A percentile compares a stretch with the other conserved stretches of the same genome.
These are phyloP conservation scores for Luvunga scandens DNA, from an alignment of 345 rosid species.

Conservation along the genomic window DNA sequence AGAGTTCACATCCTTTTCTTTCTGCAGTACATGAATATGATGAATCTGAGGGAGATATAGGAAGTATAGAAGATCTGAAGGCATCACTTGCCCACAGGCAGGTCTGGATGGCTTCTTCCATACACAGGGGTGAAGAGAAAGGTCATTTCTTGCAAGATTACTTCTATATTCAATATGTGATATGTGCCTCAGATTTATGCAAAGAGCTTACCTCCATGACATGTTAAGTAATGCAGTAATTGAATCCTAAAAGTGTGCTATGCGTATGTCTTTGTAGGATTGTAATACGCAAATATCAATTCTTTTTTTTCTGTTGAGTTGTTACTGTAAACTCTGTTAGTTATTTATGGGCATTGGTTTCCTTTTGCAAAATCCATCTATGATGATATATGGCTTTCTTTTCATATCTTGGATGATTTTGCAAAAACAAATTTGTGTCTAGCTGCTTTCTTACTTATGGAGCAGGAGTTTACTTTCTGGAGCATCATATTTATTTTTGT, in stretches of 20 bases:
- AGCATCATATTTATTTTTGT: background rate
- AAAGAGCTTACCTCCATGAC: background rate
- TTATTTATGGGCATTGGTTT: background rate
- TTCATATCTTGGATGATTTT: background rate
- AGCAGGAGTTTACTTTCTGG: background rate
- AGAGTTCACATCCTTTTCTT: slow-evolving; percentile 7
- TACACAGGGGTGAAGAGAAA: slow-evolving; percentile 89
- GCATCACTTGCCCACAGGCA: slow-evolving; percentile 47
- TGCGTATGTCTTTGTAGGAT: background rate
- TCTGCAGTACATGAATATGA: slow-evolving; percentile 47
- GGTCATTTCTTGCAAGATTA: slow-evolving; percentile 34
- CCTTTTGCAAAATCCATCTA: background rate
- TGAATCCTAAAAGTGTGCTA: slow-evolving; percentile 2
- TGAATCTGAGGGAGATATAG: slow-evolving; percentile 26
- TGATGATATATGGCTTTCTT: background rate
- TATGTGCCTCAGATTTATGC: background rate
- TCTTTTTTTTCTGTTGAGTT: background rate
- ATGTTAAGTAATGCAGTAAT: background rate
- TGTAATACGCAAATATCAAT: background rate
- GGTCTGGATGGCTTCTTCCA: slow-evolving; percentile 93
- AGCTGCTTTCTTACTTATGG: background rate
- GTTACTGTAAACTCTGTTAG: background rate
- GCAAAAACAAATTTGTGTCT: slow-evolving; percentile 2
- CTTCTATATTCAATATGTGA: background rate
- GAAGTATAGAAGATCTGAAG: slow-evolving; percentile 49